These are phyloP conservation scores for Exophiala sideris DNA, from an alignment of 2,329 filamentous ascomycete species.

Conservation along the genomic window DNA sequence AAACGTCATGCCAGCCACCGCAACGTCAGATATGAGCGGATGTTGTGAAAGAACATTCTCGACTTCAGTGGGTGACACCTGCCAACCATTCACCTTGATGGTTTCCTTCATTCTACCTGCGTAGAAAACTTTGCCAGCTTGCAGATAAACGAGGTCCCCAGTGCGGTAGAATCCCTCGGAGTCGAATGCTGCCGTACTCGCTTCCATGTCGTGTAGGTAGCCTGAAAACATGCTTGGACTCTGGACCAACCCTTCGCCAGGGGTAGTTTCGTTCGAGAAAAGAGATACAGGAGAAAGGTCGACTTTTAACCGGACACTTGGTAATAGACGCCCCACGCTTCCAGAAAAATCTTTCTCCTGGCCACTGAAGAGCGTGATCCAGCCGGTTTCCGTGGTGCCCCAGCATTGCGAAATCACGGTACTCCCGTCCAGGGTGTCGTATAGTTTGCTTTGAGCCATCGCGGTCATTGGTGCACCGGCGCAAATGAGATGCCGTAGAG, in stretches of 20 bases:
- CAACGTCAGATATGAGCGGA: conserved; percentile 44
- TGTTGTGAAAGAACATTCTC: conserved; percentile 47
- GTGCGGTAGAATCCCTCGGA: conserved; percentile 44
- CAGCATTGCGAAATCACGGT: conserved; percentile 49
- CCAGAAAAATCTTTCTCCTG: conserved; percentile 42
- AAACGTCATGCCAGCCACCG: conserved; percentile 44
- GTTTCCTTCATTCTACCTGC: conserved; percentile 44
- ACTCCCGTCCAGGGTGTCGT: conserved; percentile 38
- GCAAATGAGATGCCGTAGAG: conserved; percentile 44
- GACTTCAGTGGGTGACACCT: conserved; percentile 49
- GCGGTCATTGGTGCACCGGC: conserved; percentile 51
- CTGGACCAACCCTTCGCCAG: conserved; percentile 40
- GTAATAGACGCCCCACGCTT: conserved; percentile 47
- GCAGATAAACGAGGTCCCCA: conserved; percentile 40
- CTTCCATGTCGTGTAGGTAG: conserved; percentile 38
- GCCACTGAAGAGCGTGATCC: conserved; percentile 30
- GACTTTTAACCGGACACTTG: conserved; percentile 36
- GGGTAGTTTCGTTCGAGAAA: conserved; percentile 31
- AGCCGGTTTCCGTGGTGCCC: conserved; percentile 55
- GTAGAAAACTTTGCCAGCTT: conserved; percentile 39
- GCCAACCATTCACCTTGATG: conserved; percentile 47
- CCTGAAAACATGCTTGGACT: conserved; percentile 36
- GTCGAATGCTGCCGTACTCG: conserved; percentile 31
- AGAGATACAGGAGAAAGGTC: neutral
- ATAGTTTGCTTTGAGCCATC: conserved; percentile 39